Percentiles rank a stretch among this genome's conserved stretches.
These are phyloP conservation scores for Fusarium nanum DNA, from an alignment of 2,329 filamentous ascomycete genomes.

Conservation along the genomic window DNA sequence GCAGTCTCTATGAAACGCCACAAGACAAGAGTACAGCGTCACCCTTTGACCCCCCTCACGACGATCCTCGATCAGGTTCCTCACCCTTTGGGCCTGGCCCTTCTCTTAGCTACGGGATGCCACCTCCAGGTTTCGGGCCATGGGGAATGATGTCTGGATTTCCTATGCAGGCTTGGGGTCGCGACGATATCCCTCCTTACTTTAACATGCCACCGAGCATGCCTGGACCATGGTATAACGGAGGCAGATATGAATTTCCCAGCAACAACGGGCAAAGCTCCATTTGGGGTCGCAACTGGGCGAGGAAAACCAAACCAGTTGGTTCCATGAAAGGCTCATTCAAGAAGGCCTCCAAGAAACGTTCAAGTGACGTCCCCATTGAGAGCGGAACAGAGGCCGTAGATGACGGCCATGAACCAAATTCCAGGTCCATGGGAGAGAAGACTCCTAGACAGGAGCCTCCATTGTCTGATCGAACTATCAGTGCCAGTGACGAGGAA, in stretches of 20 bases:
- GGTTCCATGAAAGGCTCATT: slow-evolving; percentile 33
- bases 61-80: neutral
- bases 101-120: slow-evolving; percentile 1
- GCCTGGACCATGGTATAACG: slow-evolving; percentile 19
- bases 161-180: slow-evolving; percentile 30
- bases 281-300: slow-evolving; percentile 49
- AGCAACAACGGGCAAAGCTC: slow-evolving; percentile 48
- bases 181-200: slow-evolving; percentile 40
- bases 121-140: slow-evolving; percentile 13
- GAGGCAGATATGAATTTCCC: slow-evolving; percentile 51
- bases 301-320: slow-evolving; percentile 28
- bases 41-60: neutral
- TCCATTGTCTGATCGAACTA: slow-evolving; percentile 2
- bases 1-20: neutral
- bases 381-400: slow-evolving; percentile 4
- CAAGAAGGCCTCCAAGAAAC: slow-evolving; percentile 3
- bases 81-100: neutral
- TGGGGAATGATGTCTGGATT: slow-evolving; percentile 30
- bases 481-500: slow-evolving; percentile 38
- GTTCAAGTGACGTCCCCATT: neutral
- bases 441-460: neutral
- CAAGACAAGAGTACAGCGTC: neutral
- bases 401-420: slow-evolving; percentile 1
- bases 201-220: slow-evolving; percentile 31
- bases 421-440: neutral